Conservation (phyloP, 306 rosid species). For the Cucurbita moschata region DNA sequence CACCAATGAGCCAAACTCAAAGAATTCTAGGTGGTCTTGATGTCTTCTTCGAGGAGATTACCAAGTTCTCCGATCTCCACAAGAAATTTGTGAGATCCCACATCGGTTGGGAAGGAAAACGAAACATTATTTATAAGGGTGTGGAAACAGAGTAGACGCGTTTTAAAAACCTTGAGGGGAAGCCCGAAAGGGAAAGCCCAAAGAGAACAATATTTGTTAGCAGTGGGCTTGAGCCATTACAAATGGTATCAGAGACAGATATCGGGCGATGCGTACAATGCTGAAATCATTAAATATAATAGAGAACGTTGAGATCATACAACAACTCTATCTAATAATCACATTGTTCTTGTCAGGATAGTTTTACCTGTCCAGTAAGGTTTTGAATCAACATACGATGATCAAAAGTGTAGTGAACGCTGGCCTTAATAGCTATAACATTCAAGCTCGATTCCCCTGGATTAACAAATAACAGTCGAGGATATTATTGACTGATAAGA, state of each 20-base stretch:
- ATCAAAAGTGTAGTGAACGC: constrained; percentile 71
- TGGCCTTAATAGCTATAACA: constrained; percentile 71
- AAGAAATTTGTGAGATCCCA: background rate
- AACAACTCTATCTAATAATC: background rate
- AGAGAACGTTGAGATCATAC: background rate
- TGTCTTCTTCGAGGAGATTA: background rate
- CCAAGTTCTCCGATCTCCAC: background rate
- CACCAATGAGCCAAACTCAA: background rate
- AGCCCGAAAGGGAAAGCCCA: too few species aligned
- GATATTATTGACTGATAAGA: constrained; percentile 31
- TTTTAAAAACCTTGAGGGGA: too few species aligned
- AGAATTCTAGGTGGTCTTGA: background rate
- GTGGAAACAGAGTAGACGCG: too few species aligned
- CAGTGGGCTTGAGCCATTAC: too few species aligned
- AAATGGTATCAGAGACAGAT: too few species aligned
- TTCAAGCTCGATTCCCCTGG: constrained; percentile 69
- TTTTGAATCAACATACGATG: constrained; percentile 68
- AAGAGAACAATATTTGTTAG: too few species aligned
- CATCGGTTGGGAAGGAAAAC: too few species aligned
- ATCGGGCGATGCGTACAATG: background rate
- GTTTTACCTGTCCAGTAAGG: constrained; percentile 68
- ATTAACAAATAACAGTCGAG: constrained; percentile 21
- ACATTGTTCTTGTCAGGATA: background rate
- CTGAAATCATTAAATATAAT: background rate
- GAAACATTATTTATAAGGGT: too few species aligned